Percentiles rank a stretch among this genome's conserved stretches.
phyloP scores from a whole-genome alignment of 371 early-diverging fungal genomes.

The Batkoa obscura region DNA sequence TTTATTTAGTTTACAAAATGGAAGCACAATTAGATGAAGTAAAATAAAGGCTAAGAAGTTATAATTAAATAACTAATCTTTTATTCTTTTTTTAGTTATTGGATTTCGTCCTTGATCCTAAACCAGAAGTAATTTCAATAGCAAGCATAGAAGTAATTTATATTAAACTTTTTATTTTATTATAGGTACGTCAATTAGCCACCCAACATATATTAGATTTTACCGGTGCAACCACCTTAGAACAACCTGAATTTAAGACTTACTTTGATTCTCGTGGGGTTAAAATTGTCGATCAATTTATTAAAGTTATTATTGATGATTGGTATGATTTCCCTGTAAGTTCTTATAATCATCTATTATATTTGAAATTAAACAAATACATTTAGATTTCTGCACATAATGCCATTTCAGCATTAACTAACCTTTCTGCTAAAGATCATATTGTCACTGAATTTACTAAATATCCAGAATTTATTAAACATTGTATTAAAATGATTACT shows the following conservation, averaged over 20 bases:
- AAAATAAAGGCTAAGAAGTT: not conserved
- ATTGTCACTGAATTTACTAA: not conserved
- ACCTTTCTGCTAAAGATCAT: constrained; percentile 44
- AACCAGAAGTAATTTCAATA: constrained; percentile 27
- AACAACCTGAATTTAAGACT: not conserved
- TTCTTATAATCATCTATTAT: not conserved
- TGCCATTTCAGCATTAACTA: constrained; percentile 61
- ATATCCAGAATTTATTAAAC: not conserved
- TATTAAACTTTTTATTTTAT: not conserved
- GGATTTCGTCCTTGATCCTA: constrained; percentile 37
- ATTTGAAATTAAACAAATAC: not conserved
- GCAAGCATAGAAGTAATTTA: not conserved
- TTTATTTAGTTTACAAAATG: constrained; percentile 9
- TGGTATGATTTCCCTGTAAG: constrained; percentile 2
- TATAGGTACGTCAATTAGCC: constrained; percentile 56
- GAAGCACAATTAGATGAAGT: constrained; percentile 20
- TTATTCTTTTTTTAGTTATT: constrained; percentile 20
- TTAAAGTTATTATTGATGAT: not conserved
- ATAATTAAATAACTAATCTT: not conserved
- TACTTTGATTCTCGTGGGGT: not conserved
- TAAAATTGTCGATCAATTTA: not conserved
- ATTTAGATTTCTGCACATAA: constrained; percentile 59
- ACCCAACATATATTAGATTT: constrained; percentile 56
- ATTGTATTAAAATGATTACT: constrained; percentile 1
- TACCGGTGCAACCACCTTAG: constrained; percentile 20